Conservation (phyloP, 192 early-diverging fungal species). For the Entrophospora sp. region DNA sequence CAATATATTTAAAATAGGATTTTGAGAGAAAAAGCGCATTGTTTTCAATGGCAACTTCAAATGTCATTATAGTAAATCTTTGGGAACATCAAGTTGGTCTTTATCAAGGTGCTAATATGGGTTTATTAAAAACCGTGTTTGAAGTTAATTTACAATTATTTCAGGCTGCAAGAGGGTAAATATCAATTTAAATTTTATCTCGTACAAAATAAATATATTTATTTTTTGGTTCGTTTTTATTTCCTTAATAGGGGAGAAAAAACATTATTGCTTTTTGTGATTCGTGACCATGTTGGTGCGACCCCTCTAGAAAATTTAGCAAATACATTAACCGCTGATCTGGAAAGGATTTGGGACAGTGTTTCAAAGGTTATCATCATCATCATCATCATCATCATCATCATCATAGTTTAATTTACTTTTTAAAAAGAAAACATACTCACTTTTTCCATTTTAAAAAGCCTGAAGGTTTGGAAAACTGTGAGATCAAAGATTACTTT, state of each 20-base stretch:
- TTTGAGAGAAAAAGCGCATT: slow-evolving; percentile 98
- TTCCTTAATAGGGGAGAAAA: slow-evolving; percentile 76
- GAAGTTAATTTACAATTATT: slow-evolving; percentile 98
- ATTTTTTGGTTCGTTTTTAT: no score
- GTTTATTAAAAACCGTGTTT: slow-evolving; percentile 94
- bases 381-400: background rate
- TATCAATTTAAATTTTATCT: no score
- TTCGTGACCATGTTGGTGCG: slow-evolving; percentile 86
- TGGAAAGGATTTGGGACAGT: slow-evolving; percentile 87
- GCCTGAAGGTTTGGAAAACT: slow-evolving; percentile 74
- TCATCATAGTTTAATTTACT: background rate
- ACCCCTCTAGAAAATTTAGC: slow-evolving; percentile 78
- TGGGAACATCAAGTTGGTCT: slow-evolving; percentile 98
- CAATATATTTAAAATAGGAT: slow-evolving; percentile 40
- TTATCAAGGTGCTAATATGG: slow-evolving; percentile 99
- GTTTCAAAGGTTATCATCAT: slow-evolving; percentile 59
- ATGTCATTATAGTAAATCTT: slow-evolving; percentile 95
- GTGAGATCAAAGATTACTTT: slow-evolving; percentile 78
- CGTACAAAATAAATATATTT: no score
- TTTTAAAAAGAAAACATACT: background rate
- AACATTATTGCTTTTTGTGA: slow-evolving; percentile 91
- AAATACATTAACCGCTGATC: slow-evolving; percentile 68
- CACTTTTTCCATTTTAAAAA: slow-evolving; percentile 23
- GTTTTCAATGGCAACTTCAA: slow-evolving; percentile 90
- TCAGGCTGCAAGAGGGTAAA: slow-evolving; percentile 61